Percentiles rank a stretch among this genome's conserved stretches.
phyloP scores from a whole-genome alignment of 495 filamentous ascomycete species.

The Hypoxylon trugodes region DNA sequence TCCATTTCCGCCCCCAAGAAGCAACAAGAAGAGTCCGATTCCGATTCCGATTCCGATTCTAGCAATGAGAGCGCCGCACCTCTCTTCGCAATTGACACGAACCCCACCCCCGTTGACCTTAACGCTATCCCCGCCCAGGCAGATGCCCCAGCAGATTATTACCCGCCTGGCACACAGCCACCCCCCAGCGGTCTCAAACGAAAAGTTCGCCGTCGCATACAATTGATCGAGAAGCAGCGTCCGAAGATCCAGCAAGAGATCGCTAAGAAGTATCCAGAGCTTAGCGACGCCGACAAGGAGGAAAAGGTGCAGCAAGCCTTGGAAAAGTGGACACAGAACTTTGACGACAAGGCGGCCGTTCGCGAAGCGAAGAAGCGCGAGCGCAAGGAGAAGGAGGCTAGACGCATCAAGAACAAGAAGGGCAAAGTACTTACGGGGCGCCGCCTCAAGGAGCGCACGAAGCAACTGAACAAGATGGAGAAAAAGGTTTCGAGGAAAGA shows the following conservation, averaged over 20 bases:
- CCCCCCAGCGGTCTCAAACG: constrained; percentile 31
- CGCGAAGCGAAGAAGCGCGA: constrained; percentile 15
- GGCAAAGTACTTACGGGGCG: constrained; percentile 29
- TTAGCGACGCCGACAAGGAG: constrained; percentile 8
- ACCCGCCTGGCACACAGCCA: too few species aligned
- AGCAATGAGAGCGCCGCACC: constrained; percentile 7
- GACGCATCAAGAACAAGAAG: not conserved
- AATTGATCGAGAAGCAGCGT: constrained; percentile 38
- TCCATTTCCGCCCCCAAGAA: constrained; percentile 1
- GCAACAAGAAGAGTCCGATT: not conserved
- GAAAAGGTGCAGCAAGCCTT: constrained; percentile 33
- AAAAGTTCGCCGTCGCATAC: constrained; percentile 34
- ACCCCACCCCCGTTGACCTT: constrained; percentile 27
- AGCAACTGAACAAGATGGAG: constrained; percentile 10
- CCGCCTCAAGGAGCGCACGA: constrained; percentile 16
- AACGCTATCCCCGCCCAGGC: not conserved
- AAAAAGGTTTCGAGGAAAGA: constrained; percentile 13
- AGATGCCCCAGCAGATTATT: not conserved
- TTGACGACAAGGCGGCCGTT: constrained; percentile 5
- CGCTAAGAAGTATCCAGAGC: constrained; percentile 25
- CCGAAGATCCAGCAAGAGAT: constrained; percentile 28
- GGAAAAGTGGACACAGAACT: constrained; percentile 18
- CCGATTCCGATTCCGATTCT: not conserved
- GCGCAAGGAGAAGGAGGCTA: constrained; percentile 19
- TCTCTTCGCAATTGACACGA: constrained; percentile 37